A percentile compares a stretch with the other conserved stretches of the same genome.
phyloP scores from a whole-genome alignment of 2,329 filamentous ascomycete genomes.

The Colletotrichum lupini region DNA sequence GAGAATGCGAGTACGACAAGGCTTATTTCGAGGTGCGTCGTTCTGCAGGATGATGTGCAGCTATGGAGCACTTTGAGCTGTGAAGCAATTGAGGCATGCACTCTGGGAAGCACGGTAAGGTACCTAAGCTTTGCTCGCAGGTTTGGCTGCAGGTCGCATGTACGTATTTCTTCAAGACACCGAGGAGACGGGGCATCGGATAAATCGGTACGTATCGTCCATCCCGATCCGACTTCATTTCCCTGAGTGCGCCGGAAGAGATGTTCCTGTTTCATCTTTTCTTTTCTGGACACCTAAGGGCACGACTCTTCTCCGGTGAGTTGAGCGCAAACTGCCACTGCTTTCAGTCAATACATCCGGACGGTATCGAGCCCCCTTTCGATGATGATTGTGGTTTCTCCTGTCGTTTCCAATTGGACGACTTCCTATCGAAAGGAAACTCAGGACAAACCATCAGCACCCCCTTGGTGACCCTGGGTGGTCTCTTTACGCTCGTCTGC shows the following conservation, averaged over 20 bases:
- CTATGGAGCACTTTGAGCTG: not conserved
- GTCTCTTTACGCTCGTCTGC: not conserved
- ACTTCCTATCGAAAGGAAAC: not conserved
- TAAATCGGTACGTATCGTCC: not conserved
- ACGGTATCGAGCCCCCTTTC: not conserved
- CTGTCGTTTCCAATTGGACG: not conserved
- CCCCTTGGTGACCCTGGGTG: not conserved
- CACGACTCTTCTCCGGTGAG: not conserved
- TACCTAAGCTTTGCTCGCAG: not conserved
- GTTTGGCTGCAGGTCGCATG: not conserved
- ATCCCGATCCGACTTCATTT: not conserved
- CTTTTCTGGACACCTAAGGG: constrained; percentile 1
- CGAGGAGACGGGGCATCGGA: not conserved
- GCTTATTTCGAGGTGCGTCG: not conserved
- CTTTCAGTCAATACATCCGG: not conserved
- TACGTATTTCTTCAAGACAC: not conserved
- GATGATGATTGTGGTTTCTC: not conserved
- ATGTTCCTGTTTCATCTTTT: constrained; percentile 29
- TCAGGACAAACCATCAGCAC: not conserved
- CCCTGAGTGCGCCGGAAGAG: not conserved
- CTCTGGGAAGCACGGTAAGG: too few relatives aligned
- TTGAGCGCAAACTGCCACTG: not conserved
- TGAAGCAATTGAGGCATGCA: not conserved
- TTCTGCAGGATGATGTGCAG: not conserved
- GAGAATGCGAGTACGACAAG: not conserved